Conservation (phyloP, 176 grass and related monocot species). For the maize (Zea mays) region DNA sequence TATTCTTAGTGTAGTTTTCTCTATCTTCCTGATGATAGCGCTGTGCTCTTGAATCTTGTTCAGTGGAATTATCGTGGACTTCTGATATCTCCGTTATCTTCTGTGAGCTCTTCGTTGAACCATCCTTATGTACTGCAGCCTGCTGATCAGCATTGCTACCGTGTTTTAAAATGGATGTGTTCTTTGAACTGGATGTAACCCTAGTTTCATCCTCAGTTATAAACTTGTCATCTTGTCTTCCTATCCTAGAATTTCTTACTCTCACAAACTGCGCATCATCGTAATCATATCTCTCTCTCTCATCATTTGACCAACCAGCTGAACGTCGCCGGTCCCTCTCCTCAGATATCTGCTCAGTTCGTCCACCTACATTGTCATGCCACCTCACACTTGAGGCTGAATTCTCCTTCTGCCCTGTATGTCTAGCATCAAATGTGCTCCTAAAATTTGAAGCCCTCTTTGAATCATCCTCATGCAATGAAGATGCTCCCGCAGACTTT, state of each 20-base stretch:
- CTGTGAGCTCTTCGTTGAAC: conserved; percentile 35
- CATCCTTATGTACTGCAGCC: conserved; percentile 29
- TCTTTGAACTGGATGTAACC: conserved; percentile 46
- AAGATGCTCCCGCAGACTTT: conserved; percentile 23
- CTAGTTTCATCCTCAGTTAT: conserved; percentile 49
- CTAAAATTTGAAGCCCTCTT: conserved; percentile 39
- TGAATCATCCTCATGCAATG: conserved; percentile 39
- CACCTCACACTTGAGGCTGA: conserved; percentile 35
- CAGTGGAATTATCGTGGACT: conserved; percentile 31
- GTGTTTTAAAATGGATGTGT: conserved; percentile 38
- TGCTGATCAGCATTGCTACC: conserved; percentile 34
- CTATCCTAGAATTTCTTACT: conserved; percentile 39
- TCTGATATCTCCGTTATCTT: conserved; percentile 41
- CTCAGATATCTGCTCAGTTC: conserved; percentile 34
- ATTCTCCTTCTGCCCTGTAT: conserved; percentile 30
- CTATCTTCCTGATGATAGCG: conserved; percentile 44
- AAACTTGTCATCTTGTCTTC: conserved; percentile 46
- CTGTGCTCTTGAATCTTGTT: conserved; percentile 37
- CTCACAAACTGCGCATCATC: conserved; percentile 27
- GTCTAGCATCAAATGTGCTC: conserved; percentile 16
- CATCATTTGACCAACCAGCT: conserved; percentile 38
- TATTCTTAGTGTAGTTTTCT: conserved; percentile 38
- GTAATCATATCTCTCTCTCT: conserved; percentile 30
- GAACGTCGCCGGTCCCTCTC: conserved; percentile 1
- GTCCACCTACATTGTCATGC: conserved; percentile 42